phyloP scores from a whole-genome alignment of 2,329 filamentous ascomycete species.

The Thelonectria blattea region DNA sequence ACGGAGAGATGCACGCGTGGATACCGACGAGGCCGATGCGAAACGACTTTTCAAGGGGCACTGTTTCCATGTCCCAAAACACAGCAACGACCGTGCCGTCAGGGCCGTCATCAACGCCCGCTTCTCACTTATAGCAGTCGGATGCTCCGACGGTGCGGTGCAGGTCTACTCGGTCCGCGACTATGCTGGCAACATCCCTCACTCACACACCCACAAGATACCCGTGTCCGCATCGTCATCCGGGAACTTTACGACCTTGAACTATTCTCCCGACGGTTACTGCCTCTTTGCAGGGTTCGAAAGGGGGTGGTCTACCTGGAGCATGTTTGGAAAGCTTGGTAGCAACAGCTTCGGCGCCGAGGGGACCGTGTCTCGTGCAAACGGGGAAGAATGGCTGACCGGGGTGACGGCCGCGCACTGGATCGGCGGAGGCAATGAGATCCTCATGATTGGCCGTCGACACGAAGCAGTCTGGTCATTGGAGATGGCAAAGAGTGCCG shows the following conservation, averaged over 20 bases:
- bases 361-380: conserved; percentile 64
- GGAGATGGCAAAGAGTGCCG: conserved; percentile 93
- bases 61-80: conserved; percentile 81
- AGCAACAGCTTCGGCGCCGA: conserved; percentile 84
- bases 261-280: conserved; percentile 94
- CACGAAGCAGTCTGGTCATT: conserved; percentile 85
- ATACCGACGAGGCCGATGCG: conserved; percentile 53
- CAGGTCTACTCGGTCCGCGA: conserved; percentile 92
- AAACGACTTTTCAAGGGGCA: conserved; percentile 85
- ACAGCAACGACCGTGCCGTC: conserved; percentile 64
- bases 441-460: conserved; percentile 73
- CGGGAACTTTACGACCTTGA: conserved; percentile 75
- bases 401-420: conserved; percentile 81
- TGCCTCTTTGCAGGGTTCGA: conserved; percentile 94
- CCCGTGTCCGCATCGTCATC: conserved; percentile 71
- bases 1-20: conserved; percentile 56
- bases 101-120: conserved; percentile 89
- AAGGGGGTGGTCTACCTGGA: conserved; percentile 94
- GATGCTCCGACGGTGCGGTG: conserved; percentile 78
- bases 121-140: conserved; percentile 91
- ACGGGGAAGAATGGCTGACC: conserved; percentile 83
- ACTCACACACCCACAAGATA: conserved; percentile 78
- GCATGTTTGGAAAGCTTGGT: conserved; percentile 91
- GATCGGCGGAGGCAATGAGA: conserved; percentile 86
- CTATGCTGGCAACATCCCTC: conserved; percentile 89